Conservation (phyloP, 768 basidiomycete species). For the Paxillus involutus region DNA sequence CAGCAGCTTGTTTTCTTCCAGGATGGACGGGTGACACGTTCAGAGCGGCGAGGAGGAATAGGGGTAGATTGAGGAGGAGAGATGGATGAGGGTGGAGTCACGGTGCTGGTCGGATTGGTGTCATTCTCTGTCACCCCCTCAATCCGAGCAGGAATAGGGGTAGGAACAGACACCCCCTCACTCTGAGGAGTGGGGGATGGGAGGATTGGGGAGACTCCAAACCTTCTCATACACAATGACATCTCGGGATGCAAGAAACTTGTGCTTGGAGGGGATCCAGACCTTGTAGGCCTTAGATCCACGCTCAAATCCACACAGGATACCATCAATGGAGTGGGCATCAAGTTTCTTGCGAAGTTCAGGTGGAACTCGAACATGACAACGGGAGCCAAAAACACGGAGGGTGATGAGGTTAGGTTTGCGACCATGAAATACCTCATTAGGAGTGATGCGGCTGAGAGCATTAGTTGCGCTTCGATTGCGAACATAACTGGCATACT, state of each 20-base stretch:
- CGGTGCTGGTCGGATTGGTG: neutral
- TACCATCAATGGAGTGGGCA: slow-evolving; percentile 4
- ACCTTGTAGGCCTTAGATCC: slow-evolving; percentile 11
- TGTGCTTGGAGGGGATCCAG: neutral
- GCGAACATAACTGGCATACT: slow-evolving; percentile 2
- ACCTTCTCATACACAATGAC: slow-evolving; percentile 1
- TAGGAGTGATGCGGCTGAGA: slow-evolving; percentile 15
- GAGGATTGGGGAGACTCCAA: neutral
- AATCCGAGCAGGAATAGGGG: neutral
- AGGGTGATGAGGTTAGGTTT: slow-evolving; percentile 24
- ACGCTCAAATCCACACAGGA: neutral
- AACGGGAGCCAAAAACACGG: slow-evolving; percentile 17
- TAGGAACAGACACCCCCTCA: too few species aligned
- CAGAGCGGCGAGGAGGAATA: neutral
- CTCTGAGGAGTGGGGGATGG: neutral
- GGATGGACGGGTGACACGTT: neutral
- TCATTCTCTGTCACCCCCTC: neutral
- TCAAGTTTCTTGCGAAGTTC: slow-evolving; percentile 1
- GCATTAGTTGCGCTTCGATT: slow-evolving; percentile 5
- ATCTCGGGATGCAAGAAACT: slow-evolving; percentile 1
- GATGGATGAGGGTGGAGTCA: too few species aligned
- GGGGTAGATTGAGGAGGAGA: neutral
- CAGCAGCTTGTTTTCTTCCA: too few species aligned
- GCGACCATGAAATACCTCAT: slow-evolving; percentile 18
- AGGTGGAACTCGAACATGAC: slow-evolving; percentile 5